Base-by-base conservation (phyloP, 129 eudicot species). In the Deinandra increscens region DNA sequence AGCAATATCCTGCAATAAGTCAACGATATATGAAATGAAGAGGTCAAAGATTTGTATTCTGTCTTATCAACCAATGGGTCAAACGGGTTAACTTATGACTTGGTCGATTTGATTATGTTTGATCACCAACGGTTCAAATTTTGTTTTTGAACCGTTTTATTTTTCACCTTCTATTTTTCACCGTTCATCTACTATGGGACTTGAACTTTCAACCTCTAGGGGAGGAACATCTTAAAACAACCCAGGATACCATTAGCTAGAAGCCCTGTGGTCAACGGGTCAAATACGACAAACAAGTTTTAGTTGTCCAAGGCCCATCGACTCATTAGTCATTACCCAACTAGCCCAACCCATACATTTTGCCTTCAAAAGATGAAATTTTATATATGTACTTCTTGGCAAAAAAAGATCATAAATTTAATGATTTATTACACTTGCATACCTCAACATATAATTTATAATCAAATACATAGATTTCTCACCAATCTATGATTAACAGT, bases 1-100 rank as follows among this genome's bases (percentile, higher is more conserved):
- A 49, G 99, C 96, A 18, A 94, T 75, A 77, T 94, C 99, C 99
- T 94, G 86, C 63, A 81, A 75, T 42, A 36, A 78, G 46, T 33
- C 68, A 23, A 45, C 39, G 31, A 60, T 37, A 50, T 19, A 15
- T 15, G 58, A 18, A 42, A 41, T 51, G 50, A 60, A 71, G 42
- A 9, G n/a, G n/a, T n/a, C n/a, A n/a, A n/a, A 10, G 13, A 14
- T 17, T 6, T 6, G 26, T 68, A 36, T 3, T 0, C 13, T 53
- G 33, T 22, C 20, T 22, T 20, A 53, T 8, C 60, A 19, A n/a
- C 31, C n/a, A 53, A 50, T 19, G 60, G 6, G 60, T 53, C 60
- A 46, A 46, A 46, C 0, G 9, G 53, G 18, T 46, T 46, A 46
- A 14, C 26, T 6, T 49, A 20, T 49, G 26, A 17, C 6, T 49